phyloP scores from a whole-genome alignment of 1,284 basidiomycete species.

The Gomphus bonarii region DNA sequence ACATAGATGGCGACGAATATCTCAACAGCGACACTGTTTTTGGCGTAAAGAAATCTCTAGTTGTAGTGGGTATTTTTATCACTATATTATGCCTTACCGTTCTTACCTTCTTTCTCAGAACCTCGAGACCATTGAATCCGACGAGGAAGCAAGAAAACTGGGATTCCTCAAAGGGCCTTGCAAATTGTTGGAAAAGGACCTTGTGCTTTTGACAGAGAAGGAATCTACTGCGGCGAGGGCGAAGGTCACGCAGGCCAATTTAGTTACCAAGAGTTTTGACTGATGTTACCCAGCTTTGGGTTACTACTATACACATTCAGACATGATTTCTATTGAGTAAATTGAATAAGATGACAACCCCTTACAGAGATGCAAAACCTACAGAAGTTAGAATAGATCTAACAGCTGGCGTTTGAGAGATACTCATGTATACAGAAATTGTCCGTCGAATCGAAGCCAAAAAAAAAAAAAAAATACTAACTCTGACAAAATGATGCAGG shows the following conservation, averaged over 20 bases:
- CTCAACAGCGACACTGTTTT: conserved; percentile 67
- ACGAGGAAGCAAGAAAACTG: conserved; percentile 41
- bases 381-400: no score
- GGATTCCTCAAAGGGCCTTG: conserved; percentile 55
- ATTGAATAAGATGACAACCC: no score
- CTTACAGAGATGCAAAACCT: no score
- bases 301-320: background rate
- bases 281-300: background rate
- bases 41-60: conserved; percentile 59
- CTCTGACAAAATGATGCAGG: no score
- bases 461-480: no score
- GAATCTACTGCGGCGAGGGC: conserved; percentile 28
- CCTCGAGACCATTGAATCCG: conserved; percentile 39
- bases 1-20: conserved; percentile 61
- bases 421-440: no score
- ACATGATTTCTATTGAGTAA: background rate
- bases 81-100: background rate
- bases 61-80: conserved; percentile 35
- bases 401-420: no score
- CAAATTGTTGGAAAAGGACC: conserved; percentile 49
- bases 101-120: conserved; percentile 26
- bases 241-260: conserved; percentile 5
- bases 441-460: no score
- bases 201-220: conserved; percentile 47
- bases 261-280: background rate